Evolutionary conservation across 352 stramenopile genomes (phyloP), one percentile per base, ranked within the genome.

Genomic region (Globisporangium perplexum): DNA sequence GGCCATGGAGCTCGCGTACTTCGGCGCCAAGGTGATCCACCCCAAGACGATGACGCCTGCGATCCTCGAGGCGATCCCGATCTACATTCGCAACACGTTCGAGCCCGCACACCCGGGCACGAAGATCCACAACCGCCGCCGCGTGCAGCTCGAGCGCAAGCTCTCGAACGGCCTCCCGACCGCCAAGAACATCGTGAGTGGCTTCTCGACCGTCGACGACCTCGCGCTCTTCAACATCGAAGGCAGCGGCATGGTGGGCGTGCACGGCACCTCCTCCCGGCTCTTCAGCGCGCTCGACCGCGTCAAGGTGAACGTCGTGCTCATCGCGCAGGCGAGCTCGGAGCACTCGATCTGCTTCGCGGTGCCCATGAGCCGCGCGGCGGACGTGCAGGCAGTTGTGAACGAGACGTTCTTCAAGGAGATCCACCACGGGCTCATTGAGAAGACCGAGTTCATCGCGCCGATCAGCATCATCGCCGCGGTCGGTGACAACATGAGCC

Each of bases 61-160:
- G 23, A 83, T 96, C 28, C 55, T 77, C 17, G 81, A 89, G n/a
- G 87, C 72, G 62, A 98, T 99, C 57, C 96, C 96, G 6, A 98
- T 99, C 57, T 98, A 88, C 66, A 98, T 99, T 63, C 84, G 89
- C 11, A 99, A 99, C 64, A 98, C 95, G 14, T 98, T 99, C 65
- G 96, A 98, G 53, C 76, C 89, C 2, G 52, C 62, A 23, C 81
- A 92, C 45, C 76, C 78, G 5, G 83, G 83, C 56, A 94, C 83
- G 15, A 90, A 90, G 59, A 94, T 94, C 50, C 74, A 68, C 20
- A 66, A 85, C 57, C 71, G 71, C 47, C 77, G 76, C 35, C 74
- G 72, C 18, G 74, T 88, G 26, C 71, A 74, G 57, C 66, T 86
- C 35, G 72, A 74, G 57, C 76, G 78, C 35, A 70, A 74, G 43